These are phyloP conservation scores for Corymbia maculata DNA, from an alignment of 345 rosid species.

Conservation along the genomic window DNA sequence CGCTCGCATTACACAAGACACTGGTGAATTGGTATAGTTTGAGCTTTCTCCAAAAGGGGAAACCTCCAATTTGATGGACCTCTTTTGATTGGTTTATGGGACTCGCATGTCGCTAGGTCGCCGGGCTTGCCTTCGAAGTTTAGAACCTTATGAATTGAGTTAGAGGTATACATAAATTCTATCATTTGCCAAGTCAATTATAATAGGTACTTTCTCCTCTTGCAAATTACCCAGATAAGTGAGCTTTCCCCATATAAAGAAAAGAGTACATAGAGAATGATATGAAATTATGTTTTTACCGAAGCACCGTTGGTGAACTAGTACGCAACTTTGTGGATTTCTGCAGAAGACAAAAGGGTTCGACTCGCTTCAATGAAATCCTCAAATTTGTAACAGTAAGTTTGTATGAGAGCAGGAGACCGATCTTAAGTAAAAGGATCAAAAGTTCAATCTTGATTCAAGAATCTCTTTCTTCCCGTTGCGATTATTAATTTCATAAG, in stretches of 20 bases:
- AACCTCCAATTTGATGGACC: not conserved
- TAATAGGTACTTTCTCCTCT: not conserved
- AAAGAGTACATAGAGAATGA: not conserved
- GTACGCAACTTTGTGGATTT: not conserved
- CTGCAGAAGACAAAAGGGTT: not conserved
- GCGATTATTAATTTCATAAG: not conserved
- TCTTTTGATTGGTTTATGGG: not conserved
- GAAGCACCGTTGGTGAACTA: not conserved
- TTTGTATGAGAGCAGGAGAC: not conserved
- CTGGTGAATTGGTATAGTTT: not conserved
- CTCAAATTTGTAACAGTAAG: not conserved
- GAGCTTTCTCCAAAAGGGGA: not conserved
- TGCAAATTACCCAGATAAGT: not conserved
- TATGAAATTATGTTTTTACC: not conserved
- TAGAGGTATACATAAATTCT: not conserved
- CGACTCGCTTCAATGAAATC: not conserved
- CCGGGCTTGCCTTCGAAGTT: not conserved
- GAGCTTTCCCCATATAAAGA: not conserved
- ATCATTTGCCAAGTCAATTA: not conserved
- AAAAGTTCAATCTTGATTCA: not conserved
- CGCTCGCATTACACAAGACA: not conserved
- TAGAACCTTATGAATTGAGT: not conserved
- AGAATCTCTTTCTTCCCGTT: not conserved
- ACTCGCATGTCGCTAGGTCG: too few species aligned
- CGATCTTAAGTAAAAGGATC: not conserved